Evolutionary conservation across 2,329 filamentous ascomycete genomes (phyloP).

Genomic region (Colletotrichum somersetense): DNA sequence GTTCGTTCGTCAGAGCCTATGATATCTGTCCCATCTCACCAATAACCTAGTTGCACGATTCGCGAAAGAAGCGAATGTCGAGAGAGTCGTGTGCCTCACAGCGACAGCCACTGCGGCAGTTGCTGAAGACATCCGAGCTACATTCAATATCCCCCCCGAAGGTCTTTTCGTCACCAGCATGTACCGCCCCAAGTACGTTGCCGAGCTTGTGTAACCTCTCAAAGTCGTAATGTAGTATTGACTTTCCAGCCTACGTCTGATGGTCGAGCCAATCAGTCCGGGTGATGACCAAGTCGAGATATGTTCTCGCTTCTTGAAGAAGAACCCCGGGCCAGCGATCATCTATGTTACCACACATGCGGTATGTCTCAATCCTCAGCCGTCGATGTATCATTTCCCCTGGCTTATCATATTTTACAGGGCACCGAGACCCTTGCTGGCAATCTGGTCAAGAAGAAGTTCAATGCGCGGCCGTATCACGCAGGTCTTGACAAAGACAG

Average conservation of each 20-base stretch:
- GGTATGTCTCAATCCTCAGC: constrained; percentile 40
- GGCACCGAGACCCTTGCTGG: constrained; percentile 61
- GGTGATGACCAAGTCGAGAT: constrained; percentile 54
- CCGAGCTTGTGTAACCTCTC: rapidly evolving
- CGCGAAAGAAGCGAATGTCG: constrained; percentile 65
- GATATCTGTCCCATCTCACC: constrained; percentile 39
- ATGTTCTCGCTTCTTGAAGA: constrained; percentile 62
- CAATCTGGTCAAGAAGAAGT: constrained; percentile 52
- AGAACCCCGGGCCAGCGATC: constrained; percentile 67
- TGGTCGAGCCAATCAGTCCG: constrained; percentile 58
- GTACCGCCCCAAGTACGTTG: constrained; percentile 65
- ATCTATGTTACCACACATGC: constrained; percentile 72
- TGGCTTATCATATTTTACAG: constrained; percentile 38
- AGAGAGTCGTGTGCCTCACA: constrained; percentile 70
- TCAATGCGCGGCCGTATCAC: constrained; percentile 62
- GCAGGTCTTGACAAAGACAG: constrained; percentile 61
- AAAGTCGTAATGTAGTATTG: background rate
- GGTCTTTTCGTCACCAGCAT: constrained; percentile 71
- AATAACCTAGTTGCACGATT: constrained; percentile 63
- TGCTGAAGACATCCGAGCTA: constrained; percentile 65
- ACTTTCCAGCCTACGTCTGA: constrained; percentile 59
- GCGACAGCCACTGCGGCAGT: constrained; percentile 70
- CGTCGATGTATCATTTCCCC: background rate
- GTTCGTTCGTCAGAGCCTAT: constrained; percentile 44
- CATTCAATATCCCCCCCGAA: constrained; percentile 61